Evolutionary conservation across 805 yeast species (phyloP).

Genomic region (Wickerhamomyces bisporus): DNA sequence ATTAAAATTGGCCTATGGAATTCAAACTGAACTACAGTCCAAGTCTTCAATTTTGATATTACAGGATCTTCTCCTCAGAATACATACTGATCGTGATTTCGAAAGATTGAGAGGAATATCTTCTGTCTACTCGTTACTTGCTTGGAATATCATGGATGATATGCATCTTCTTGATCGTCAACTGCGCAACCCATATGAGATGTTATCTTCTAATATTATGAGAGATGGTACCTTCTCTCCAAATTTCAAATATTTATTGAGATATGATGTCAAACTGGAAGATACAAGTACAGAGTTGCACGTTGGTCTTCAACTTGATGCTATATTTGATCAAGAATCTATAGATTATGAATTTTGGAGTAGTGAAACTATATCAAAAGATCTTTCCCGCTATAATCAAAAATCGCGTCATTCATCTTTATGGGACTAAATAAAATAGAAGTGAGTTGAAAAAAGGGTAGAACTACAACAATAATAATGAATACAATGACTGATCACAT

Average conservation of each 20-base stretch:
- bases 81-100: neutral
- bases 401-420: slow-evolving; percentile 4
- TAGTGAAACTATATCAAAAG: slow-evolving; percentile 8
- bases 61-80: neutral
- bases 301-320: neutral
- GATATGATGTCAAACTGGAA: slow-evolving; percentile 1
- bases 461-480: slow-evolving; percentile 3
- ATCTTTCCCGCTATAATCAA: slow-evolving; percentile 4
- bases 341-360: slow-evolving; percentile 19
- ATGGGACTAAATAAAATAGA: slow-evolving; percentile 9
- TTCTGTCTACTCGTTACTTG: slow-evolving; percentile 13
- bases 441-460: neutral
- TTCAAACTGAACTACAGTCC: slow-evolving; percentile 15
- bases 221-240: slow-evolving; percentile 12
- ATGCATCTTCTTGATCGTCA: slow-evolving; percentile 2
- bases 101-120: neutral
- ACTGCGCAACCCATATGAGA: slow-evolving; percentile 5
- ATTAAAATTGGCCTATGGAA: slow-evolving; percentile 16
- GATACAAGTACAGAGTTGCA: neutral
- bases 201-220: slow-evolving; percentile 9
- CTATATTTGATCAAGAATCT: neutral
- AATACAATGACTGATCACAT: slow-evolving; percentile 14
- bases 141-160: slow-evolving; percentile 20
- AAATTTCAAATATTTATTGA: slow-evolving; percentile 8
- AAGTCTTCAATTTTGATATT: slow-evolving; percentile 4